Percentiles rank a stretch among this genome's conserved stretches.
Conservation (phyloP, 441 rosid genomes). For the Hura crepitans region DNA sequence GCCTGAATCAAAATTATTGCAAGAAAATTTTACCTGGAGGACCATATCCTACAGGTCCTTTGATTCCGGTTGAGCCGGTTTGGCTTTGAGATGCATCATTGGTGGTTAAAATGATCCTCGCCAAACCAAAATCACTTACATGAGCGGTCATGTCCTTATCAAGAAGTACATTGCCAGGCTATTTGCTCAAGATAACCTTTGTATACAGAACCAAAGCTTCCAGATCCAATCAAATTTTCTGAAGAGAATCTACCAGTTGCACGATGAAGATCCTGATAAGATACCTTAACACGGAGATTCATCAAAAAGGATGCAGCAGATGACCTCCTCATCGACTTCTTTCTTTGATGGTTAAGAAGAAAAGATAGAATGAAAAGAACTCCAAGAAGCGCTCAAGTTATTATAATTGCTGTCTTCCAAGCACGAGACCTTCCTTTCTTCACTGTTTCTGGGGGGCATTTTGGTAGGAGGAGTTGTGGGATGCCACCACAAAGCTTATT, state of each 20-base stretch:
- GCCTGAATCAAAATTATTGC: too few species aligned
- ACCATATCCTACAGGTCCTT: slow-evolving; percentile 18
- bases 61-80: slow-evolving; percentile 5
- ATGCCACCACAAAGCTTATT: slow-evolving; percentile 3
- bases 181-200: slow-evolving; percentile 22
- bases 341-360: not conserved
- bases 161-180: slow-evolving; percentile 30
- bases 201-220: slow-evolving; percentile 31
- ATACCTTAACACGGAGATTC: slow-evolving; percentile 3
- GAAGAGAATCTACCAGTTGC: slow-evolving; percentile 31
- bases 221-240: slow-evolving; percentile 26
- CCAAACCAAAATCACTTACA: slow-evolving; percentile 17
- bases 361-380: not conserved
- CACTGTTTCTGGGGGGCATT: not conserved
- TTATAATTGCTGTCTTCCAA: not conserved
- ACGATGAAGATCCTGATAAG: slow-evolving; percentile 17
- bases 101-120: not conserved
- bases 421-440: not conserved
- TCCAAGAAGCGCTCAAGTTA: not conserved
- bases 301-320: slow-evolving; percentile 2
- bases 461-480: too few species aligned
- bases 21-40: slow-evolving; percentile 17
- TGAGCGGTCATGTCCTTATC: slow-evolving; percentile 17
- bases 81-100: not conserved
- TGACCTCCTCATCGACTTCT: not conserved